phyloP scores from a whole-genome alignment of 495 filamentous ascomycete genomes.

The Penicillium simplicissimum region DNA sequence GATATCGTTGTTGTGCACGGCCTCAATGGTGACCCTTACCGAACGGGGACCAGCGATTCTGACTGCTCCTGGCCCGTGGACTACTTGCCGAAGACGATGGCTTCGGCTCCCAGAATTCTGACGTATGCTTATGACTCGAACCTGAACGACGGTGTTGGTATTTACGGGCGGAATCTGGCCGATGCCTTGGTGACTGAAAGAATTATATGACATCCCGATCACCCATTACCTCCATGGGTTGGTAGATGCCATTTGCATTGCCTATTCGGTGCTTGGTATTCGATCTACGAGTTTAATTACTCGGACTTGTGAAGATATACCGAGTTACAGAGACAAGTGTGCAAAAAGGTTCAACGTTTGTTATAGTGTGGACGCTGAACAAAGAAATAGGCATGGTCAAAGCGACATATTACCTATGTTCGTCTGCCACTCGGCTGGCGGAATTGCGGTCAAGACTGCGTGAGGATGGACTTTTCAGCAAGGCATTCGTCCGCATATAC shows the following conservation, averaged over 20 bases:
- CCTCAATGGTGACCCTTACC: slow-evolving; percentile 72
- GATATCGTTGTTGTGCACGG: slow-evolving; percentile 79
- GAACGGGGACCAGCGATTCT: slow-evolving; percentile 69
- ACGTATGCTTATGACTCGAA: slow-evolving; percentile 85
- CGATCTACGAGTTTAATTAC: neutral
- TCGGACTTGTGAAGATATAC: neutral
- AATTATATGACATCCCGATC: slow-evolving; percentile 40
- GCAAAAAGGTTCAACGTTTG: neutral
- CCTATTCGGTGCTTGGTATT: neutral
- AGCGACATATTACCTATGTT: slow-evolving; percentile 80
- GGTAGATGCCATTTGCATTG: neutral
- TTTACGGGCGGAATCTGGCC: slow-evolving; percentile 78
- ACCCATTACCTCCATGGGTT: too few species aligned
- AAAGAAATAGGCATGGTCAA: slow-evolving; percentile 44
- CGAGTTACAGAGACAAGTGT: too few species aligned
- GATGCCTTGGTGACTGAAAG: slow-evolving; percentile 57
- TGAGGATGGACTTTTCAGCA: too few species aligned
- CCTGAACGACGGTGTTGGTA: slow-evolving; percentile 71
- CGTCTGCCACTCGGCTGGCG: slow-evolving; percentile 81
- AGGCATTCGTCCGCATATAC: too few species aligned
- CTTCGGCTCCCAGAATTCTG: slow-evolving; percentile 64
- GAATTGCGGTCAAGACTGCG: slow-evolving; percentile 82
- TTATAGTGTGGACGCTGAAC: neutral
- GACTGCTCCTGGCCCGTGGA: slow-evolving; percentile 76
- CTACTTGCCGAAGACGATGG: slow-evolving; percentile 65